These are phyloP conservation scores for Ganoderma meredithae DNA, from an alignment of 1,284 basidiomycete genomes.

Conservation along the genomic window DNA sequence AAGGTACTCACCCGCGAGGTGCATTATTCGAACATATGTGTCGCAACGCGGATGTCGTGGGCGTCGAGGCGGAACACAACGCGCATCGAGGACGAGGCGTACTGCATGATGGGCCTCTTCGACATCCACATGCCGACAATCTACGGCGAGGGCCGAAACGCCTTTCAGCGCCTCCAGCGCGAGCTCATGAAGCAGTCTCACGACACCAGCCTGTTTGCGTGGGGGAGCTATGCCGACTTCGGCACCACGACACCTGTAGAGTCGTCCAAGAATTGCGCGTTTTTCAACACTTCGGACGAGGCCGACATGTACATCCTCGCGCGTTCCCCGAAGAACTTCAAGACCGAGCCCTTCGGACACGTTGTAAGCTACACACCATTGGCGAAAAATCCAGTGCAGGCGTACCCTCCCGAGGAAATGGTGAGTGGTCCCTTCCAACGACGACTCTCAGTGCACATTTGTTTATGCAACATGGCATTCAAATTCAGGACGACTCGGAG, in stretches of 20 bases:
- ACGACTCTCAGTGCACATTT: no score
- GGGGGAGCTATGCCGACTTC: not conserved
- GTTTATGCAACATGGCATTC: no score
- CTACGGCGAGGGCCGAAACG: constrained; percentile 19
- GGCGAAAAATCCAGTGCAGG: not conserved
- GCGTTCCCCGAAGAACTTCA: constrained; percentile 4
- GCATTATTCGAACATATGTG: not conserved
- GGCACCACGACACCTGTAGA: not conserved
- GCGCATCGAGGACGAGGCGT: constrained; percentile 18
- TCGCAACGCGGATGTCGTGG: constrained; percentile 22
- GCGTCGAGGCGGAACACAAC: constrained; percentile 13
- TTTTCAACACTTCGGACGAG: not conserved
- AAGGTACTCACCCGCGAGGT: not conserved
- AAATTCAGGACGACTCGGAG: not conserved
- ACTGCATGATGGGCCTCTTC: constrained; percentile 22
- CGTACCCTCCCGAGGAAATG: not conserved
- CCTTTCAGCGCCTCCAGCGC: constrained; percentile 19
- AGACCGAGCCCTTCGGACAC: not conserved
- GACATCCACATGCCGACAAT: constrained; percentile 19
- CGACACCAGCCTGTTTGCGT: constrained; percentile 19
- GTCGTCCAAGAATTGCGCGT: not conserved
- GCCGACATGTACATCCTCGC: constrained; percentile 4
- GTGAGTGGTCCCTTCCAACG: not conserved
- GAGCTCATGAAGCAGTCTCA: constrained; percentile 18
- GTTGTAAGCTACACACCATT: not conserved